Evolutionary conservation across 2,329 filamentous ascomycete species (phyloP), one percentile per base, ranked within the genome.

Genomic region (Bipolaris sorokiniana): DNA sequence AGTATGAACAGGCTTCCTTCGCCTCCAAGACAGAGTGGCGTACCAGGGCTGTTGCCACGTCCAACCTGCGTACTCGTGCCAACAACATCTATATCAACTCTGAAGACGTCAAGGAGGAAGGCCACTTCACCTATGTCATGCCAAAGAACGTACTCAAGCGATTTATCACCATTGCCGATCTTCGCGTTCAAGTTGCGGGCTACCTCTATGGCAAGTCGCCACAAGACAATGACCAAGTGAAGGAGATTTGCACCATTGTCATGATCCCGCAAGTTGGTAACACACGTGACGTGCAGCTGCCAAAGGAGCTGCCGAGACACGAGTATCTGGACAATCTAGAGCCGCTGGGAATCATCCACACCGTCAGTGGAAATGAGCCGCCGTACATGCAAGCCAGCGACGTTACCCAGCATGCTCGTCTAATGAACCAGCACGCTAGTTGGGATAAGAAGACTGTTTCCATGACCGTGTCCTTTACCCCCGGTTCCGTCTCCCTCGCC

Each of bases 61-160:
- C 93, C 22, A 99, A 99, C 77, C 81, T 99, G 63, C 89, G 94
- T 44, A 97, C 93, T 46, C 85, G 95, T 64, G 87, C 95, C 48
- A 99, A 98, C 84, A 97, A 99, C 79, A 97, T 99, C 71, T 99
- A 98, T 77, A 96, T 99, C 67, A 97, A 95, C 7, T 95, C 93
- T 0, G 92, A 97, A 51, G 95, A 98, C 74, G 90, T 94, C 64
- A 90, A 92, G 51, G 86, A 95, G 63, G 92, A 97, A 58, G 91
- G 93, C 37, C 85, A 88, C 70, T 90, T 91, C 73, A 99, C 94
- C 0, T 99, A 98, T 71, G 91, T 99, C 70, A 97, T 99, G 91
- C 95, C 95, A 0, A 99, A 98, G 86, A 99, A 99, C 76, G 89
- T 99, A 47, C 85, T 99, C 70, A 97, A 97, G 84, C 91, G 92